Conservation (phyloP, 2,329 filamentous ascomycete genomes). For the Drechslerella stenobrocha region DNA sequence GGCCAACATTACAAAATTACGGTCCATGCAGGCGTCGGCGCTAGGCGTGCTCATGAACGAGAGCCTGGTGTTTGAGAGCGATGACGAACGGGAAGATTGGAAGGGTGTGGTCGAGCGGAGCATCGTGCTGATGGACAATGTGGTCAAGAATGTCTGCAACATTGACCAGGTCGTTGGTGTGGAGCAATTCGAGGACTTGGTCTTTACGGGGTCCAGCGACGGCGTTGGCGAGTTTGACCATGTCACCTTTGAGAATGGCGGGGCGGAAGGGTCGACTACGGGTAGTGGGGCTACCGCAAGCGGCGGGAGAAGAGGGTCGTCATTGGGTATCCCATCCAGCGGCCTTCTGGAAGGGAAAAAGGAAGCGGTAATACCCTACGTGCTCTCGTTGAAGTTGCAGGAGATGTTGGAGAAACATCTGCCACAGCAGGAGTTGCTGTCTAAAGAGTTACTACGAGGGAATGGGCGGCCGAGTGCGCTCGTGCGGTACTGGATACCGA, state of each 20-base stretch:
- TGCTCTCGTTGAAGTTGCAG: constrained; percentile 67
- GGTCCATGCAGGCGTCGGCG: constrained; percentile 80
- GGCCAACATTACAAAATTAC: constrained; percentile 69
- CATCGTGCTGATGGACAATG: constrained; percentile 81
- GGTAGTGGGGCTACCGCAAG: constrained; percentile 65
- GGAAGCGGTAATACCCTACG: constrained; percentile 49
- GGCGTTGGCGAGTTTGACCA: constrained; percentile 68
- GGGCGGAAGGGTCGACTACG: background rate
- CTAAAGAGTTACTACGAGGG: constrained; percentile 23
- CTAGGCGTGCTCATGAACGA: constrained; percentile 86
- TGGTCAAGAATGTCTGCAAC: constrained; percentile 71
- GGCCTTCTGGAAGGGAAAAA: constrained; percentile 56
- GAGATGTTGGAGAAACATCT: constrained; percentile 70
- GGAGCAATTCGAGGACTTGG: constrained; percentile 62
- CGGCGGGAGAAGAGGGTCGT: constrained; percentile 61
- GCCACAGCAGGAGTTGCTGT: constrained; percentile 63
- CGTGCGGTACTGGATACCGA: constrained; percentile 86
- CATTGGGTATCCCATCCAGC: constrained; percentile 52
- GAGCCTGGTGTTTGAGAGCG: constrained; percentile 70
- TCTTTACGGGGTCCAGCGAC: constrained; percentile 58
- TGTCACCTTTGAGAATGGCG: constrained; percentile 60
- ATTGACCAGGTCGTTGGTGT: constrained; percentile 59
- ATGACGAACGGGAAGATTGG: constrained; percentile 64
- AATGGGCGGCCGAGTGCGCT: constrained; percentile 71
- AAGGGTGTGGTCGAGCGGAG: constrained; percentile 78